Evolutionary conservation across 257 asterid genomes (phyloP).

Genomic region (Misopates orontium): DNA sequence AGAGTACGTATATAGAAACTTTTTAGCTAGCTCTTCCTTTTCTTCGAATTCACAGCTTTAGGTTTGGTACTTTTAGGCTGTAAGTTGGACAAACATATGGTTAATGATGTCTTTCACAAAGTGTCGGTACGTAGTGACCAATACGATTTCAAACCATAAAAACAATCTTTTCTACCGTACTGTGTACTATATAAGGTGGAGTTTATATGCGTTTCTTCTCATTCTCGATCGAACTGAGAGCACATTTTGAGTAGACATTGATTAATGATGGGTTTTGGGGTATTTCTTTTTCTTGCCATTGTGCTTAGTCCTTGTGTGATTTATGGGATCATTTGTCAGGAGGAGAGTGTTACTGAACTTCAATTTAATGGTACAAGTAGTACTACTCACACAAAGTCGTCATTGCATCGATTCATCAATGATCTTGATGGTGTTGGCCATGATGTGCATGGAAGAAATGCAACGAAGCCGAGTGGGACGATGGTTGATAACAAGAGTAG

Average conservation of each 20-base stretch:
- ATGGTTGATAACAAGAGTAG: slow-evolving; percentile 16
- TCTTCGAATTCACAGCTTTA: background rate
- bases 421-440: background rate
- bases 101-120: background rate
- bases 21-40: background rate
- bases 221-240: slow-evolving; percentile 15
- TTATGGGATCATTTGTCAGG: slow-evolving; percentile 24
- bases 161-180: too few species aligned
- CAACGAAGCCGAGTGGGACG: slow-evolving; percentile 17
- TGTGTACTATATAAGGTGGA: slow-evolving; percentile 10
- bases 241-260: background rate
- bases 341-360: background rate
- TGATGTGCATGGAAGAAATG: slow-evolving; percentile 27
- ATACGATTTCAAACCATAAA: background rate
- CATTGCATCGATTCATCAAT: background rate
- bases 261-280: slow-evolving; percentile 26
- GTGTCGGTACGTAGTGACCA: slow-evolving; percentile 19
- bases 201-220: slow-evolving; percentile 4
- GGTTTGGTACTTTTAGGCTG: background rate
- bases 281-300: slow-evolving; percentile 26
- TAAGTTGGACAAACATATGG: background rate
- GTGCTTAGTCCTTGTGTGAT: slow-evolving; percentile 29
- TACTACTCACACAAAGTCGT: background rate
- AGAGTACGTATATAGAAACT: too few species aligned
- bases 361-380: background rate